A percentile compares a stretch with the other conserved stretches of the same genome.
Evolutionary conservation across 805 yeast genomes (phyloP).

Genomic region (Metschnikowia sp.): DNA sequence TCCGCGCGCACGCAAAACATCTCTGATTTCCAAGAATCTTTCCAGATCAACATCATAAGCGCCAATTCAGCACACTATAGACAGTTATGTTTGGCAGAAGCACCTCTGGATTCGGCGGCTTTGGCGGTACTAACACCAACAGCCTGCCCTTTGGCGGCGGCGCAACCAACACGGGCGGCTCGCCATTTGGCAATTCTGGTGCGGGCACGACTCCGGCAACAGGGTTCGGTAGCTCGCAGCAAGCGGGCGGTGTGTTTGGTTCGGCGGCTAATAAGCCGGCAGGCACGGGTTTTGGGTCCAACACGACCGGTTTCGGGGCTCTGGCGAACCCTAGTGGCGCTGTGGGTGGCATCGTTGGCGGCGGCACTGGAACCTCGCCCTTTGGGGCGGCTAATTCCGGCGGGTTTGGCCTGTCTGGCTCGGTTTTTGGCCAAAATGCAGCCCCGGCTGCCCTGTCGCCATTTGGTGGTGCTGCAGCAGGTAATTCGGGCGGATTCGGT

Average conservation of each 20-base stretch:
- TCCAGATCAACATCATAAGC: not conserved
- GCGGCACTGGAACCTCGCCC: constrained; percentile 11
- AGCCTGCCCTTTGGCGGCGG: constrained; percentile 27
- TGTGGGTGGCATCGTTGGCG: constrained; percentile 27
- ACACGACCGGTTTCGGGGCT: constrained; percentile 10
- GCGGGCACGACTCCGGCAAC: constrained; percentile 11
- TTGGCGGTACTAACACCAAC: constrained; percentile 22
- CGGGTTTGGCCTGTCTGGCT: constrained; percentile 13
- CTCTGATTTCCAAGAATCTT: not conserved
- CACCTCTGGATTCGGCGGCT: constrained; percentile 53
- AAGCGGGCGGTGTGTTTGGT: constrained; percentile 11
- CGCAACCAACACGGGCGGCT: constrained; percentile 11
- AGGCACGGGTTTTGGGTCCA: constrained; percentile 36
- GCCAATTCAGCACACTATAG: not conserved
- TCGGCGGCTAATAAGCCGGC: constrained; percentile 17
- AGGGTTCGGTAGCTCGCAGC: constrained; percentile 17
- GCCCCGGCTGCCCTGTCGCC: constrained; percentile 12
- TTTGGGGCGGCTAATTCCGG: constrained; percentile 8
- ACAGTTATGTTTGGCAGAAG: constrained; percentile 46
- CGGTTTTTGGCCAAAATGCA: constrained; percentile 36
- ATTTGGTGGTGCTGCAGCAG: constrained; percentile 17
- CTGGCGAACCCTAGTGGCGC: constrained; percentile 14
- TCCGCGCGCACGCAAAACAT: not conserved
- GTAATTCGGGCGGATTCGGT: constrained; percentile 20
- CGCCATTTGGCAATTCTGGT: constrained; percentile 13